phyloP scores from a whole-genome alignment of 192 early-diverging fungal species.

The Backusella luteola region DNA sequence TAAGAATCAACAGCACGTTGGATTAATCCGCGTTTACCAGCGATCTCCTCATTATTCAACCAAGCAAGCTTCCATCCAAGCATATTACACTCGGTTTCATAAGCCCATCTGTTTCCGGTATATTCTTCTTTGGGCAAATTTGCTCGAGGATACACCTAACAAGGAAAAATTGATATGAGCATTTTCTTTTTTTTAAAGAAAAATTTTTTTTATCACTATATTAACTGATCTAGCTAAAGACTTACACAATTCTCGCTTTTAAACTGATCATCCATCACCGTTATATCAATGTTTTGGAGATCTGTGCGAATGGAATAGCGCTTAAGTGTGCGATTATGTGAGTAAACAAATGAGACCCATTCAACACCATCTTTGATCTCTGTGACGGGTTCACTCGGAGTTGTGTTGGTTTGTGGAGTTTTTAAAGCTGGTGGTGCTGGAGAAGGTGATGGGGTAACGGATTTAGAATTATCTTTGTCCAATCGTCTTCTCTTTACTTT shows the following conservation, averaged over 20 bases:
- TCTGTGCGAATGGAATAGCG: slow-evolving; percentile 72
- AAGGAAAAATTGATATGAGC: neutral
- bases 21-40: slow-evolving; percentile 72
- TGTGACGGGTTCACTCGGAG: slow-evolving; percentile 32
- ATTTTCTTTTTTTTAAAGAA: neutral
- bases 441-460: neutral
- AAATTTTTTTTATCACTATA: neutral
- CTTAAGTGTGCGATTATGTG: slow-evolving; percentile 63
- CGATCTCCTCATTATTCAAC: slow-evolving; percentile 67
- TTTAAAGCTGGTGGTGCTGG: neutral
- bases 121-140: slow-evolving; percentile 60
- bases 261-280: slow-evolving; percentile 55
- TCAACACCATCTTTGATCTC: slow-evolving; percentile 51
- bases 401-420: slow-evolving; percentile 1
- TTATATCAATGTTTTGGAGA: slow-evolving; percentile 53
- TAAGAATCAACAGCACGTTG: slow-evolving; percentile 85
- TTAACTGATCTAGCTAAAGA: neutral
- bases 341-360: slow-evolving; percentile 69
- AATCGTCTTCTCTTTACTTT: slow-evolving; percentile 20
- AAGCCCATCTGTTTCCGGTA: slow-evolving; percentile 78
- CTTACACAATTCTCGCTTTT: slow-evolving; percentile 73
- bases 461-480: neutral
- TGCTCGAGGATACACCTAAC: slow-evolving; percentile 72
- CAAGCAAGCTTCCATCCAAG: slow-evolving; percentile 84
- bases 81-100: slow-evolving; percentile 82